phyloP scores from a whole-genome alignment of 164 flowering plant species.

The Amborella trichopoda region DNA sequence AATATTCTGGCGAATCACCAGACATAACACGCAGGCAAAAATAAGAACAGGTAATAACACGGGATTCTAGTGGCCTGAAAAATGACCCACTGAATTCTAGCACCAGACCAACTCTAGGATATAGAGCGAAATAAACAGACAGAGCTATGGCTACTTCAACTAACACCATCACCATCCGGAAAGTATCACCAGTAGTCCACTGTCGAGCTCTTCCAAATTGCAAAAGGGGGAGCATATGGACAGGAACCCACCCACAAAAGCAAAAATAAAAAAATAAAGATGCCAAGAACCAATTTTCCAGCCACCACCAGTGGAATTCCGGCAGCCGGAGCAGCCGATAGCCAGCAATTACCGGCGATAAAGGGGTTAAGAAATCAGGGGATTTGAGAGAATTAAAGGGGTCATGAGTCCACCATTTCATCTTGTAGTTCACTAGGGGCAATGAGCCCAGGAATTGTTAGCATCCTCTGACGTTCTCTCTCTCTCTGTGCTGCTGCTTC shows the following conservation, averaged over 20 bases:
- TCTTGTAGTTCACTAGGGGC: constrained; percentile 95
- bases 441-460: constrained; percentile 85
- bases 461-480: constrained; percentile 81
- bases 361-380: background rate
- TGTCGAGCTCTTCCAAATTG: constrained; percentile 12
- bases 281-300: constrained; percentile 1
- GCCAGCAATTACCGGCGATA: background rate
- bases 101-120: constrained; percentile 12
- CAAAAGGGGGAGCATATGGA: constrained; percentile 3
- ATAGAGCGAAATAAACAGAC: background rate
- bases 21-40: background rate
- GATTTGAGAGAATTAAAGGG: background rate
- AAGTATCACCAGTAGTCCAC: constrained; percentile 30
- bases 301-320: constrained; percentile 11
- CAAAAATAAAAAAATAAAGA: constrained; percentile 1
- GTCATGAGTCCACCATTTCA: constrained; percentile 84
- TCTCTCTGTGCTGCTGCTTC: constrained; percentile 94
- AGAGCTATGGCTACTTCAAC: constrained; percentile 24
- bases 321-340: constrained; percentile 4
- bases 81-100: too few relatives aligned
- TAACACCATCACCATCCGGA: constrained; percentile 15
- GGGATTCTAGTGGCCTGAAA: constrained; percentile 5
- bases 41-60: constrained; percentile 7
- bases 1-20: background rate
- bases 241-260: constrained; percentile 5